Percentiles rank a stretch among this genome's conserved stretches.
Conservation (phyloP, 139 green algal species). For the Spirogloea muscicola region DNA sequence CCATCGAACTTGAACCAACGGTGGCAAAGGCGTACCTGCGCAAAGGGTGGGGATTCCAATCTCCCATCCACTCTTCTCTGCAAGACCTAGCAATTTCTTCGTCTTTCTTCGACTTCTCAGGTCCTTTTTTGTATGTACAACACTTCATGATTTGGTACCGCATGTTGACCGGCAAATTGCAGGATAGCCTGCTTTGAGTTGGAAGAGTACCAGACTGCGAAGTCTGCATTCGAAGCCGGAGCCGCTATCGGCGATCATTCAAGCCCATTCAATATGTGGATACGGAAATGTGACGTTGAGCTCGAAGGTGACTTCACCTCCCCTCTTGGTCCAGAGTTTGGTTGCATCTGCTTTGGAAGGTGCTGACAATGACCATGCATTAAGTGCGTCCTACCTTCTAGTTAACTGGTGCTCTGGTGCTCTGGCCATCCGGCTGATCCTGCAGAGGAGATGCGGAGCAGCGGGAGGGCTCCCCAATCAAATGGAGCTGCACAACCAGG, state of each 20-base stretch:
- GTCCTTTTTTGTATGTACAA: background rate
- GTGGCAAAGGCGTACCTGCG: slow-evolving; percentile 30
- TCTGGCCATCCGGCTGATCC: background rate
- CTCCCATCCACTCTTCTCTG: background rate
- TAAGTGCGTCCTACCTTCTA: background rate
- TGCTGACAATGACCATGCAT: background rate
- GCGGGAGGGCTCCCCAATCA: background rate
- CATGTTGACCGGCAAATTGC: no score
- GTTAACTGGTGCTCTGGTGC: background rate
- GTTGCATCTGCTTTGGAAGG: no score
- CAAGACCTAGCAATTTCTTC: background rate
- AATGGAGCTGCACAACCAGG: background rate
- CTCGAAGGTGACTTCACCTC: slow-evolving; percentile 57
- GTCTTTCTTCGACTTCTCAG: background rate
- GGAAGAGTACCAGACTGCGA: slow-evolving; percentile 84
- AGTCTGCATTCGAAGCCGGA: slow-evolving; percentile 65
- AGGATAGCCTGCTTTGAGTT: slow-evolving; percentile 67
- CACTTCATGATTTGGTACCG: no score
- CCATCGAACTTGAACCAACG: slow-evolving; percentile 29
- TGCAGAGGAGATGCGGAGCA: background rate
- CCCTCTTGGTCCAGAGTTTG: background rate
- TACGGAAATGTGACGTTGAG: slow-evolving; percentile 73
- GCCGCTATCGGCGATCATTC: slow-evolving; percentile 51
- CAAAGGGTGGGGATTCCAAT: slow-evolving; percentile 31
- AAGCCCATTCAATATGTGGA: slow-evolving; percentile 58